A percentile compares a stretch with the other conserved stretches of the same genome.
Evolutionary conservation across 2,329 filamentous ascomycete genomes (phyloP).

Genomic region (Fusarium citri): DNA sequence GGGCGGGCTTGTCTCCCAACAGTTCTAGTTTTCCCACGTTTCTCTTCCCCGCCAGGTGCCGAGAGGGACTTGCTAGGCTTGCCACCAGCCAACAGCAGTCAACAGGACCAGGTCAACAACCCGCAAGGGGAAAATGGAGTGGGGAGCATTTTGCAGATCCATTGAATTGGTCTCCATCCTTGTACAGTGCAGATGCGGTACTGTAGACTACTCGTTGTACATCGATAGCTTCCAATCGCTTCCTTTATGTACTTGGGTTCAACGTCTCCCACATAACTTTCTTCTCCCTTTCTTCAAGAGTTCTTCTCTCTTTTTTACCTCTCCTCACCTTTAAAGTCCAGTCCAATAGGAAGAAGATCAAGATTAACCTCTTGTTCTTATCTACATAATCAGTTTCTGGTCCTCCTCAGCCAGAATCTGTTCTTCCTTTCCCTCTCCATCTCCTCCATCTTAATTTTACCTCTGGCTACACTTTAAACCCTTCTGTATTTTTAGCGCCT

Average conservation of each 20-base stretch:
- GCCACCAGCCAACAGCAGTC: constrained; percentile 43
- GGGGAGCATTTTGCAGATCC: constrained; percentile 36
- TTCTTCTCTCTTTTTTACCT: constrained; percentile 7
- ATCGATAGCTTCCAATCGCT: constrained; percentile 21
- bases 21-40: constrained; percentile 45
- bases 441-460: constrained; percentile 34
- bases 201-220: not conserved
- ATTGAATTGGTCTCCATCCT: constrained; percentile 36
- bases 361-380: constrained; percentile 22
- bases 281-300: constrained; percentile 1
- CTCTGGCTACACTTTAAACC: constrained; percentile 23
- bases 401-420: constrained; percentile 28
- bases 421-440: constrained; percentile 26
- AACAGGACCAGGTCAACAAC: constrained; percentile 39
- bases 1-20: constrained; percentile 44
- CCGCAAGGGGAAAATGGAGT: constrained; percentile 34
- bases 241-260: constrained; percentile 41
- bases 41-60: constrained; percentile 43
- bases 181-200: not conserved
- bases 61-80: constrained; percentile 42
- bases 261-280: constrained; percentile 37
- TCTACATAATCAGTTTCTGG: constrained; percentile 31
- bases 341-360: constrained; percentile 28
- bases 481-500: constrained; percentile 48
- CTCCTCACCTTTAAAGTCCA: constrained; percentile 1